Evolutionary conservation across 2,329 filamentous ascomycete genomes (phyloP).

Genomic region (Claviceps sp.): DNA sequence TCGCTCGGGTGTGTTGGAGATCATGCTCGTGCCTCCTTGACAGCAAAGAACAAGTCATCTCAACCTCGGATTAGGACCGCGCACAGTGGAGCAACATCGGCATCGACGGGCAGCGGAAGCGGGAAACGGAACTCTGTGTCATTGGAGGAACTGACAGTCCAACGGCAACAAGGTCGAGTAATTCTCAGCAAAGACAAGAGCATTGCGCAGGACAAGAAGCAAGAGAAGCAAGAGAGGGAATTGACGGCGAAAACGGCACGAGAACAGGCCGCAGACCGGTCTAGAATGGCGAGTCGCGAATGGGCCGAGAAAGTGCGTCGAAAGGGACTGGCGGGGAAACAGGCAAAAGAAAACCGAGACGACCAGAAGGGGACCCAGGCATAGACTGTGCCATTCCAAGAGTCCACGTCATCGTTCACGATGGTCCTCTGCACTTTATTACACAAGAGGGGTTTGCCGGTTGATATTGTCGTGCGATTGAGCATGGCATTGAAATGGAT

Average conservation of each 20-base stretch:
- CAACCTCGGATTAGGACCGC: slow-evolving; percentile 12
- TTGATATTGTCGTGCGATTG: neutral
- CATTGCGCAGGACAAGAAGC: slow-evolving; percentile 32
- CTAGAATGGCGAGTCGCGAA: slow-evolving; percentile 43
- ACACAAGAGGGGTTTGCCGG: no score
- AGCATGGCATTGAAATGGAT: neutral
- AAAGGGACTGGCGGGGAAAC: slow-evolving; percentile 19
- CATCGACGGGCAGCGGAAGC: slow-evolving; percentile 29
- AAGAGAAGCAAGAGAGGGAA: slow-evolving; percentile 42
- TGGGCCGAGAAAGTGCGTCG: slow-evolving; percentile 47
- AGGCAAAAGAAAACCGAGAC: slow-evolving; percentile 5
- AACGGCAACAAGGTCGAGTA: slow-evolving; percentile 38
- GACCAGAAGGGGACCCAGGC: neutral
- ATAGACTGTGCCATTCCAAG: neutral
- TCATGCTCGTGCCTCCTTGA: slow-evolving; percentile 1
- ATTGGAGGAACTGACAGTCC: slow-evolving; percentile 34
- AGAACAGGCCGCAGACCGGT: slow-evolving; percentile 47
- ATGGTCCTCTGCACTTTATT: no score
- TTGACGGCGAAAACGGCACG: slow-evolving; percentile 38
- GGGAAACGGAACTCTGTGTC: slow-evolving; percentile 36
- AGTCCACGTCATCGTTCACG: neutral
- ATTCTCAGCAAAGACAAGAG: slow-evolving; percentile 40
- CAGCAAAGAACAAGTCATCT: slow-evolving; percentile 4
- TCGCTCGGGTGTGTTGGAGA: slow-evolving; percentile 10
- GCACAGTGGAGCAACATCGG: slow-evolving; percentile 28